Conservation (phyloP, 2,329 filamentous ascomycete species). For the Phialocephala subalpina region DNA sequence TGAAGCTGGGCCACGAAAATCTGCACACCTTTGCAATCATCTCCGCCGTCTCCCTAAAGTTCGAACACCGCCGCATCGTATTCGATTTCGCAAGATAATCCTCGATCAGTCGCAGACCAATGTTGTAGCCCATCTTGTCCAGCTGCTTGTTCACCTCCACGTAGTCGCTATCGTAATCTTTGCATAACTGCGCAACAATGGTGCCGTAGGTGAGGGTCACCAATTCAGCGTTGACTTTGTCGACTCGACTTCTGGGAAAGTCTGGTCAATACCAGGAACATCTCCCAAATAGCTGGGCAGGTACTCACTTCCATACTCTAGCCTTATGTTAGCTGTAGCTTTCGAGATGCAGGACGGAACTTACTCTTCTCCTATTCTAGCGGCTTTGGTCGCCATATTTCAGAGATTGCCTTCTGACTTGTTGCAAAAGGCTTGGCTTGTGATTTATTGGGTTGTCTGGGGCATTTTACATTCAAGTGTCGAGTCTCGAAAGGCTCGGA, state of each 20-base stretch:
- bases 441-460: background rate
- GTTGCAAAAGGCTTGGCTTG: background rate
- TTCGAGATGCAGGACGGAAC: constrained; percentile 38
- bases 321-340: constrained; percentile 34
- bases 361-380: constrained; percentile 79
- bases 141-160: constrained; percentile 96
- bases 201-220: constrained; percentile 98
- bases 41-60: constrained; percentile 95
- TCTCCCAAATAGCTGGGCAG: constrained; percentile 8
- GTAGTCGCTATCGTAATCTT: constrained; percentile 95
- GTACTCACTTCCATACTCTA: constrained; percentile 49
- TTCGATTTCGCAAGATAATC: constrained; percentile 97
- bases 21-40: constrained; percentile 84
- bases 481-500: constrained; percentile 7
- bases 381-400: constrained; percentile 64
- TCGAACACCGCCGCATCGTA: constrained; percentile 85
- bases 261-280: background rate
- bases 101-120: constrained; percentile 93
- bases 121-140: constrained; percentile 99
- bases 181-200: constrained; percentile 94
- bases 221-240: constrained; percentile 98
- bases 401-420: background rate
- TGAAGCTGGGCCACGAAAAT: background rate
- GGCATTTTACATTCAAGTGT: background rate
- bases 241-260: constrained; percentile 79